phyloP scores from a whole-genome alignment of 75 land plant species.

The Pseudotsuga menziesii region DNA sequence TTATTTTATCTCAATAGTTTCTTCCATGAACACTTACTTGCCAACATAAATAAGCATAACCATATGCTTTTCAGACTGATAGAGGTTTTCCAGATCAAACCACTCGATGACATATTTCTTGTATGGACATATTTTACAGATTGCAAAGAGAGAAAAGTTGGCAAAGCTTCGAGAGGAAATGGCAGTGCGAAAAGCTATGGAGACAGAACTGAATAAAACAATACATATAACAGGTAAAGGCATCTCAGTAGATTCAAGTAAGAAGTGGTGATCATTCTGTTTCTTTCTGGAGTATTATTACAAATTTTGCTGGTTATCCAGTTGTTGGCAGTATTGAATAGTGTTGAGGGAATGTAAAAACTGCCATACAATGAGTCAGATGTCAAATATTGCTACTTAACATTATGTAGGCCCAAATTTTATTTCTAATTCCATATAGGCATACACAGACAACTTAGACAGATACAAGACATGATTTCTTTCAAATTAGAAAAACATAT shows the following conservation, averaged over 20 bases:
- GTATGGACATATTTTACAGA: slow-evolving; percentile 24
- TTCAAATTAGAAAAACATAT: background rate
- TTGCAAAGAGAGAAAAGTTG: slow-evolving; percentile 63
- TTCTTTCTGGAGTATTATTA: background rate
- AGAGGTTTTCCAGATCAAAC: background rate
- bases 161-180: slow-evolving; percentile 74
- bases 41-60: background rate
- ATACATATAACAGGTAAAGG: slow-evolving; percentile 73
- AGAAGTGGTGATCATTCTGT: background rate
- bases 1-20: background rate
- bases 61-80: background rate
- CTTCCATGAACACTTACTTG: background rate
- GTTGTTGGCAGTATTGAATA: background rate
- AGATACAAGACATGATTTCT: background rate
- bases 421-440: background rate
- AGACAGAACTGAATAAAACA: slow-evolving; percentile 77
- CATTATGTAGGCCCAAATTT: background rate
- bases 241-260: background rate
- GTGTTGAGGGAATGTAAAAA: background rate
- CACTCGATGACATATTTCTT: background rate
- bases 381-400: background rate
- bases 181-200: slow-evolving; percentile 90
- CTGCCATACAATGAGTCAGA: background rate
- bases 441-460: background rate
- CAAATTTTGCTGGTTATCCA: background rate